Evolutionary conservation across 805 yeast species (phyloP), one percentile per base, ranked within the genome.

Genomic region (Candida gorgasii): DNA sequence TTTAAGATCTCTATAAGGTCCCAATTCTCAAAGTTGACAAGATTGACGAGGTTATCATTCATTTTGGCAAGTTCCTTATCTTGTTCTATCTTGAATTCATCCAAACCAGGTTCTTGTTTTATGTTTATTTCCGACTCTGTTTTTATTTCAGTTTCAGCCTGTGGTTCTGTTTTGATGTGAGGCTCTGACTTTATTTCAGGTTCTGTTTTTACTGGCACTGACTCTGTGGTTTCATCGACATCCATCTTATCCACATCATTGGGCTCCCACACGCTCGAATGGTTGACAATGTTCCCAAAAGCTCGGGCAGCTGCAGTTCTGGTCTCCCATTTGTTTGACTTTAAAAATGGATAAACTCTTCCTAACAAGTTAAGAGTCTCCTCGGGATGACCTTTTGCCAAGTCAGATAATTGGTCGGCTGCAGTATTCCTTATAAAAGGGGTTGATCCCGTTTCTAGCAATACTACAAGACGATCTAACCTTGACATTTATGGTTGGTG

Each of bases 271-370:
- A 71, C 55, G 0, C 77, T 75, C 1, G 90, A 81, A 61, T 88
- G 83, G 33, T 80, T 78, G 3, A 89, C 92, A 20, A 93, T 89
- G 3, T 95, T 95, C 7, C 98, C 98, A 52, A 93, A 78, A 0
- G 99, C 98, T 42, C 89, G 72, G 0, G 97, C 97, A 1, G 99
- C 93, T 1, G 98, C 82, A 1, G 86, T 84, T 60, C 99, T 76
- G 0, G 99, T 90, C 61, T 93, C 99, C 99, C 99, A 93, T 64
- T 84, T 89, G 44, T 73, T 76, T 18, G 89, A 80, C 55, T 81
- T 78, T 45, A 93, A 72, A 59, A 82, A 93, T 0, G 99, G 98
- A 54, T 89, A 88, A 1, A 93, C 96, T 45, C 98, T 75, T 12
- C 96, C 88, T 24, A 93, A 67, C 31, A 93, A 67, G 44, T 84